Conservation (phyloP, 2,329 filamentous ascomycete species). For the Colletotrichum godetiae region DNA sequence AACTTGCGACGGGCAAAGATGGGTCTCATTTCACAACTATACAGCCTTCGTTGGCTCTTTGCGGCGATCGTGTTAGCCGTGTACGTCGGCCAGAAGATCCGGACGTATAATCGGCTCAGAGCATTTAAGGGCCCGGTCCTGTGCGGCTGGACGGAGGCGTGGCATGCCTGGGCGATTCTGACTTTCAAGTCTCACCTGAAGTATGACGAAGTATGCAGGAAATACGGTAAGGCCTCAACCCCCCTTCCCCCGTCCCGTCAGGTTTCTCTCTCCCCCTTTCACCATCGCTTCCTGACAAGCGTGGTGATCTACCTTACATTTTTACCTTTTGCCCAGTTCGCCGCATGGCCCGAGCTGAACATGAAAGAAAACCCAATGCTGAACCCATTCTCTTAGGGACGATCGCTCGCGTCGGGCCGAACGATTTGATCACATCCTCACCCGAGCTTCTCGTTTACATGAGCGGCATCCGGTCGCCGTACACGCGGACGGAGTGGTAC, state of each 20-base stretch:
- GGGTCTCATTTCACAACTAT: conserved; percentile 6
- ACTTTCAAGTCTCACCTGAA: conserved; percentile 31
- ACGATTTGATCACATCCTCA: conserved; percentile 53
- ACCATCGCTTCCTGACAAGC: too few species aligned
- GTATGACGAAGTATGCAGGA: conserved; percentile 25
- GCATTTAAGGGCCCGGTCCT: conserved; percentile 25
- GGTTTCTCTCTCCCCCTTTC: neutral
- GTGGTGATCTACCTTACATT: too few species aligned
- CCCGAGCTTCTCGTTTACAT: conserved; percentile 47
- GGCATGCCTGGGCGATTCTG: conserved; percentile 23
- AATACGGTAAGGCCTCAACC: conserved; percentile 16
- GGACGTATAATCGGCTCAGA: conserved; percentile 21
- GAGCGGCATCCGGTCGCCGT: conserved; percentile 48
- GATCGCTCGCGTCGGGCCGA: conserved; percentile 55
- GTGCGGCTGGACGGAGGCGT: conserved; percentile 14
- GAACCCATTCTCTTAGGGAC: conserved; percentile 38
- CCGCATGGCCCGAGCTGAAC: neutral
- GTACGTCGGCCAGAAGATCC: conserved; percentile 7
- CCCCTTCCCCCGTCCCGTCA: neutral
- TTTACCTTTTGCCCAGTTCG: neutral
- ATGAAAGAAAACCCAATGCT: neutral
- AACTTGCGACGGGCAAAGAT: neutral
- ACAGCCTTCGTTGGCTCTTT: conserved; percentile 17
- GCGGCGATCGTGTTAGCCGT: neutral
- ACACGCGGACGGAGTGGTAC: conserved; percentile 47